Base-by-base conservation (phyloP, 208 protist species). In the Leishmania braziliensis region DNA sequence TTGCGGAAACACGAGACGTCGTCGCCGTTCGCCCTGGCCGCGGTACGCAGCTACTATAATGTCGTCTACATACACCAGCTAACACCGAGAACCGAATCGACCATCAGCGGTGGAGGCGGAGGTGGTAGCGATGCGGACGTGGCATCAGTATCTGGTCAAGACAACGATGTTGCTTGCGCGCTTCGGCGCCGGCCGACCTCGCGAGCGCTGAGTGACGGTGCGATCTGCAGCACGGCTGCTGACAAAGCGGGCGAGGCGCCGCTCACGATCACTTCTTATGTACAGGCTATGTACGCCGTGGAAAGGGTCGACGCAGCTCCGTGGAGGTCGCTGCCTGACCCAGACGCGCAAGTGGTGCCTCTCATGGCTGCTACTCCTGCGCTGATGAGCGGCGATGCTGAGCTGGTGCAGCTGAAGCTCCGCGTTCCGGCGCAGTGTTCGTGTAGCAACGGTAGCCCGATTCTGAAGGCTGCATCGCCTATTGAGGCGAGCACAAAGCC, bases 11-110 rank as follows among this genome's bases (percentile, higher is more conserved):
- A 6, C 48, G 33, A 48, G 65, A 39, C 14, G 65, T 50, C 33
- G 20, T 48, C 20, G 29, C 3, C 20, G 6, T 48, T 8, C 18
- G 5, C 33, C 65, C 36, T 60, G 72, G 20, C 51, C 50, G 14
- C 53, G 33, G 50, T 29, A 18, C n/a, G 33, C 72, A 63, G 72
- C 72, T 85, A 85, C 46, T 85, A 79, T 36, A 6, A 70, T 46
- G 82, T 85, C 36, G 73, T 82, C 12, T 85, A 85, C 77, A 81
- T 85, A 29, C 82, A 81, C 36, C 39, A 79, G 53, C 76, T 58
- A 14, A 68, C 36, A 12, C 68, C 26, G 9, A n/a, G 23, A 5
- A 43, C 69, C 33, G 39, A 48, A 69, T 53, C 33, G 69, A 3
- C 48, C 29, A 10, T 5, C 29, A 68, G 29, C 29, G 62, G 14